These are phyloP conservation scores for Microstegium vimineum DNA, from an alignment of 176 grass and related monocot species.

Conservation along the genomic window DNA sequence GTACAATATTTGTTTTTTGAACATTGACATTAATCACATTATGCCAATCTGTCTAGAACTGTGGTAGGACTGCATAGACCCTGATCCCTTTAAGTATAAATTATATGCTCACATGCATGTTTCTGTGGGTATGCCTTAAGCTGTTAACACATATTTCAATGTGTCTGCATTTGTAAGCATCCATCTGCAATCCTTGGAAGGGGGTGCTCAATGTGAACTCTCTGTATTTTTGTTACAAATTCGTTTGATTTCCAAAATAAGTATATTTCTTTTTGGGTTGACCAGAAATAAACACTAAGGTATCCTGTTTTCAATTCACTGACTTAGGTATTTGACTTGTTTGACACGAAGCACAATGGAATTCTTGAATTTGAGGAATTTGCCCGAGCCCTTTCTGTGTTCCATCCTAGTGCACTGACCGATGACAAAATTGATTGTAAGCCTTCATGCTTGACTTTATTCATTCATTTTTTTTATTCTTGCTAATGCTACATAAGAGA, in stretches of 20 bases:
- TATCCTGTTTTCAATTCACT: constrained; percentile 26
- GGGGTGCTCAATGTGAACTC: neutral
- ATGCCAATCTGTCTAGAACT: neutral
- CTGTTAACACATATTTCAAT: neutral
- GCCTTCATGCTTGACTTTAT: constrained; percentile 13
- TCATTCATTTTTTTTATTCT: neutral
- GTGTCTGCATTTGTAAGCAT: neutral
- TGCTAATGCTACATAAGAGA: neutral
- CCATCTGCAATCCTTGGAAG: neutral
- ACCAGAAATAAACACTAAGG: constrained; percentile 1
- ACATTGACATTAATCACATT: neutral
- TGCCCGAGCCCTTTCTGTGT: constrained; percentile 71
- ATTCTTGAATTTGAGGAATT: constrained; percentile 81
- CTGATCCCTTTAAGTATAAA: neutral
- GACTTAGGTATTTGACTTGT: constrained; percentile 74
- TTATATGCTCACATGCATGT: neutral
- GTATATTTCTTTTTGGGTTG: neutral
- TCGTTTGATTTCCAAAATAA: neutral
- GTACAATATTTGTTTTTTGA: neutral
- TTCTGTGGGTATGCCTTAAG: constrained; percentile 1
- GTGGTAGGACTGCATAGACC: neutral
- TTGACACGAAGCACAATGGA: constrained; percentile 77
- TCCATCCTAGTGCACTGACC: constrained; percentile 66
- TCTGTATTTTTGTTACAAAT: neutral
- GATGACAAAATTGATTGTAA: constrained; percentile 88